These are phyloP conservation scores for Pleurotus sapidus DNA, from an alignment of 768 basidiomycete genomes.

Conservation along the genomic window DNA sequence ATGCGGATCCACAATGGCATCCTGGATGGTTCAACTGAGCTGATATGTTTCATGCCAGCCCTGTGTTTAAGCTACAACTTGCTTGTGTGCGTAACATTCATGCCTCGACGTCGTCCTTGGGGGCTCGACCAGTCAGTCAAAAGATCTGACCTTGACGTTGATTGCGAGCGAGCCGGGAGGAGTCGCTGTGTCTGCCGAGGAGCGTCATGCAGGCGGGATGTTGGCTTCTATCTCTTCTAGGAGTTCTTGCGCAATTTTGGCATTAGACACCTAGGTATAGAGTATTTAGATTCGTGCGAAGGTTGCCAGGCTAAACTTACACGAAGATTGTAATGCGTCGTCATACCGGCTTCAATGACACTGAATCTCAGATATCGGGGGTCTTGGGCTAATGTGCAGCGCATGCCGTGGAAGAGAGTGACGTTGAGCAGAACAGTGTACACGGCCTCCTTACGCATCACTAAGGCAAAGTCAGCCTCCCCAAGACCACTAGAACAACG, in stretches of 20 bases:
- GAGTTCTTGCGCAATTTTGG: constrained; percentile 70
- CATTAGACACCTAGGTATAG: constrained; percentile 52
- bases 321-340: constrained; percentile 74
- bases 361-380: constrained; percentile 79
- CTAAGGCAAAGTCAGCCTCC: constrained; percentile 28
- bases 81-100: not conserved
- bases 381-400: constrained; percentile 68
- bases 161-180: not conserved
- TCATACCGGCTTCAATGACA: constrained; percentile 56
- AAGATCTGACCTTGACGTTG: not conserved
- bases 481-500: not conserved
- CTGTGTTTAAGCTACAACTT: not conserved
- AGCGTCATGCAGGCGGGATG: constrained; percentile 35
- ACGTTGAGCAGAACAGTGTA: constrained; percentile 72
- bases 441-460: constrained; percentile 87
- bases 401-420: constrained; percentile 77
- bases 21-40: not conserved
- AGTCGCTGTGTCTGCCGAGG: not conserved
- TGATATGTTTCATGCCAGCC: not conserved
- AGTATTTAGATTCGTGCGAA: constrained; percentile 8
- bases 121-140: not conserved
- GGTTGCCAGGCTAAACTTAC: constrained; percentile 36
- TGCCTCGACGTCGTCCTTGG: not conserved
- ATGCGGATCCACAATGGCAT: not conserved
- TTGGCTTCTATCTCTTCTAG: constrained; percentile 53